Evolutionary conservation across 345 rosid species (phyloP), one percentile per base, ranked within the genome.

Genomic region (Salix viminalis): DNA sequence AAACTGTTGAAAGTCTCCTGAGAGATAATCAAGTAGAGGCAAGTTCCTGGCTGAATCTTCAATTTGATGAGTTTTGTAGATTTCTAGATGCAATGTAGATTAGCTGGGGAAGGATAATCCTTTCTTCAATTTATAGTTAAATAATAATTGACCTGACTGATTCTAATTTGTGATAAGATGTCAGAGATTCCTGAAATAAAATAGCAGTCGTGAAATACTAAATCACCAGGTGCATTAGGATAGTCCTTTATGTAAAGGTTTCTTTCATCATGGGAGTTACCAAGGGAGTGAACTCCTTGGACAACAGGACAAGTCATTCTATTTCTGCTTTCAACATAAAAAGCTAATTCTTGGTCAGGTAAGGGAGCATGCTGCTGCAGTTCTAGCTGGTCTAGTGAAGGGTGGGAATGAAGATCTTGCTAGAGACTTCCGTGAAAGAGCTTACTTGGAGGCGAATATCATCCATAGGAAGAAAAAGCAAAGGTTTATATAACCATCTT

Each of bases 1-100:
- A 67, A 74, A 85, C 91, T 34, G 98, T 93, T 80, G 97, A 91
- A 84, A 86, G 77, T 82, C 87, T 93, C 44, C 96, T 96, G 46
- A 84, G 83, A 52, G 99, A 96, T 88, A 93, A 86, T 83, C 98
- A 93, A 93, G 99, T 96, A 68, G 99, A 96, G 98, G 99, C 86
- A 88, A 87, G 88, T 81, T 82, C 68, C 69, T 48, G 36, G 65
- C 69, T 79, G 69, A 62, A 46, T 76, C 60, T 65, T 67, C 5
- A 71, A 46, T 72, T 72, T 18, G 37, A 46, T 64, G 30, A 28
- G 24, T 70, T 56, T 1, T 72, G 52, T 67, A 61, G 67, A 67
- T 65, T 54, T 37, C 36, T 44, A n/a, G 32, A 26, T 83, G n/a
- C 58, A 16, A 54, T 12, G 13, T 72, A 36, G 41, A 48, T 52